Percentiles rank a stretch among this genome's conserved stretches.
phyloP scores from a whole-genome alignment of 441 rosid genomes.

The Gossypium schwendimanii region DNA sequence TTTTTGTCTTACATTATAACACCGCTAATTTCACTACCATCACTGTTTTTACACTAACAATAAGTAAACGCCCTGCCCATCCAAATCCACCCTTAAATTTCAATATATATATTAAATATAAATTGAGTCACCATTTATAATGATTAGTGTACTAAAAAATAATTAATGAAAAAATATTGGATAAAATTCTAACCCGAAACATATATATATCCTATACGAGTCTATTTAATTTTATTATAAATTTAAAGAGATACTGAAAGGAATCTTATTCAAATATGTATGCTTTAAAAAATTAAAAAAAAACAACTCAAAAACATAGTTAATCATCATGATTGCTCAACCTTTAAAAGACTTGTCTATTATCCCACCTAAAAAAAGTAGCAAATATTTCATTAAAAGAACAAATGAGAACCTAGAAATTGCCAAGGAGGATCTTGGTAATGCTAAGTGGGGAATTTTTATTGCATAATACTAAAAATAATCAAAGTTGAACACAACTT shows the following conservation, averaged over 20 bases:
- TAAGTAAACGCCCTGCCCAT: rapidly evolving
- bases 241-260: no score
- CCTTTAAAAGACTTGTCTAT: constrained; percentile 21
- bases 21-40: rapidly evolving
- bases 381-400: neutral
- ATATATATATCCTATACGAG: no score
- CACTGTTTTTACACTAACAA: no score
- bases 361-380: constrained; percentile 17
- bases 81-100: rapidly evolving
- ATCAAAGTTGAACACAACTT: constrained; percentile 18
- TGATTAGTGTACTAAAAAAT: no score
- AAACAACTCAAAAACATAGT: neutral
- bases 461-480: constrained; percentile 13
- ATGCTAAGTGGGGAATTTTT: constrained; percentile 25
- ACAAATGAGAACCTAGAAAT: constrained; percentile 14
- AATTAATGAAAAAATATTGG: no score
- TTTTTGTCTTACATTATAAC: no score
- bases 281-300: neutral
- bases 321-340: constrained; percentile 19
- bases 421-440: constrained; percentile 19
- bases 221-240: no score
- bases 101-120: no score
- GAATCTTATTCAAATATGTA: neutral
- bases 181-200: no score
- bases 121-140: no score